These are phyloP conservation scores for Aspergillus affinis DNA, from an alignment of 495 filamentous ascomycete genomes.

Conservation along the genomic window DNA sequence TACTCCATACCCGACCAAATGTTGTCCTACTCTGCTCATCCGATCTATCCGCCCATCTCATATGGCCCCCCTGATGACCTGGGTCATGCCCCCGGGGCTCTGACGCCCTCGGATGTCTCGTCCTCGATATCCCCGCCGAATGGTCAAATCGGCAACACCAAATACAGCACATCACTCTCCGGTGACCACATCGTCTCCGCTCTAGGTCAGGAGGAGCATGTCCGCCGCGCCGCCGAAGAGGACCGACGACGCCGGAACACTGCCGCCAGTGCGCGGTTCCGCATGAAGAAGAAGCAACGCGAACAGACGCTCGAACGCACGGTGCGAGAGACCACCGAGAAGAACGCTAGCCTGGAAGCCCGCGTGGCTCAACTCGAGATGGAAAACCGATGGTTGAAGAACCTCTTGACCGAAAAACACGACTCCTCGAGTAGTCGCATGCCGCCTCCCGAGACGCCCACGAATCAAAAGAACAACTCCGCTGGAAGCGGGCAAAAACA, in stretches of 20 bases:
- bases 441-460: slow-evolving; percentile 24
- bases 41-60: slow-evolving; percentile 47
- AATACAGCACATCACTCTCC: slow-evolving; percentile 47
- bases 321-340: slow-evolving; percentile 87
- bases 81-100: slow-evolving; percentile 37
- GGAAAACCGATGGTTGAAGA: slow-evolving; percentile 97
- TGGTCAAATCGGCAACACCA: slow-evolving; percentile 45
- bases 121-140: slow-evolving; percentile 50
- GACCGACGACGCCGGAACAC: slow-evolving; percentile 97
- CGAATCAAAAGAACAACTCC: slow-evolving; percentile 25
- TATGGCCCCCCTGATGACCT: slow-evolving; percentile 43
- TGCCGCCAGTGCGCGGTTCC: slow-evolving; percentile 90
- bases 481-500: slow-evolving; percentile 40
- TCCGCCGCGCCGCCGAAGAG: slow-evolving; percentile 84
- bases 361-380: slow-evolving; percentile 85
- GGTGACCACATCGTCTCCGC: slow-evolving; percentile 45
- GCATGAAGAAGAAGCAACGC: slow-evolving; percentile 98
- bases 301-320: slow-evolving; percentile 89
- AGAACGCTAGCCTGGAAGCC: slow-evolving; percentile 74
- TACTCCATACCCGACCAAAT: slow-evolving; percentile 46
- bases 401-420: slow-evolving; percentile 90
- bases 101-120: slow-evolving; percentile 49
- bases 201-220: slow-evolving; percentile 45
- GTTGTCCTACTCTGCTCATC: slow-evolving; percentile 44
- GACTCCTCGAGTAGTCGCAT: slow-evolving; percentile 36